Evolutionary conservation across 2,329 filamentous ascomycete genomes (phyloP), one percentile per base, ranked within the genome.

Genomic region (Alternaria tenuissima): DNA sequence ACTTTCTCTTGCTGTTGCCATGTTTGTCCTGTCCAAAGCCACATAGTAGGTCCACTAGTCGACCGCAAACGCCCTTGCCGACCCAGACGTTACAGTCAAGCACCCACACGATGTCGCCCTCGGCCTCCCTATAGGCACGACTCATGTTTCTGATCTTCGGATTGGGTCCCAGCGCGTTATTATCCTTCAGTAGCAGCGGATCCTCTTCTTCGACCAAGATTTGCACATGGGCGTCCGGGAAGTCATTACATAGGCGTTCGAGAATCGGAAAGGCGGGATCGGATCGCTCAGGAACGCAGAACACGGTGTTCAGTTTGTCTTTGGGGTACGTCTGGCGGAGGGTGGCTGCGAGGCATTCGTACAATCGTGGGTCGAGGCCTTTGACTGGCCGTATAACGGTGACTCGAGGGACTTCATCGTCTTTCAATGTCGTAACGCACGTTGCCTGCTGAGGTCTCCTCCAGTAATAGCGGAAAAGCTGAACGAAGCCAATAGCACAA

Each of bases 81-180:
- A 97, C 86, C 95, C 96, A 99, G 52, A 99, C 89, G 73, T 99
- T 99, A 81, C 94, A 97, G 80, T 99, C 95, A 20, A 96, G 86
- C 52, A 97, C 89, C 95, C 95, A 99, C 22, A 99, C 85, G 26
- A 98, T 85, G 74, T 97, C 93, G 1, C 91, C 90, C 65, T 90
- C 72, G 2, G 93, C 92, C 74, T 98, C 94, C 28, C 93, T 84
- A 75, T 97, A 99, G 3, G 93, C 94, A 43, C 93, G 87, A 76
- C 94, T 97, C 84, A 98, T 92, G 77, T 99, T 99, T 52, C 95
- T 86, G 69, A 99, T 96, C 82, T 99, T 99, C n/a, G 95, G 95
- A 73, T 99, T 99, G 1, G 95, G 95, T 0, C 96, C 96, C 57
- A 98, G 84, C 57, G 72, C 70, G 54, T 84, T 84, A 11, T 80